Conservation (phyloP, 768 basidiomycete species). For the Dendrothele bispora region DNA sequence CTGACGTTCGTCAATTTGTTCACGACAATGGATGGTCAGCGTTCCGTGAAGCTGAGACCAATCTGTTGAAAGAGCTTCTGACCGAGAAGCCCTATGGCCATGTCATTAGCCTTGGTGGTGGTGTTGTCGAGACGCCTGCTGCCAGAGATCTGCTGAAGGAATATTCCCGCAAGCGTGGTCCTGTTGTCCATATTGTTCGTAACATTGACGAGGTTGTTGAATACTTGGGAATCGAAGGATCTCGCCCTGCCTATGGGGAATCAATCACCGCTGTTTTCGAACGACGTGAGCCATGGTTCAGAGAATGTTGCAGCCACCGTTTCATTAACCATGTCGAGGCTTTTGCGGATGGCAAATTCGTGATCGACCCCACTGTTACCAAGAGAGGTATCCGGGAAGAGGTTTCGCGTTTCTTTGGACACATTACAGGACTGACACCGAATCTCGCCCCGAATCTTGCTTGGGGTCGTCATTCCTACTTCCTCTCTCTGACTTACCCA, state of each 20-base stretch:
- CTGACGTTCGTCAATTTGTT: constrained; percentile 75
- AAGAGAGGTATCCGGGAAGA: constrained; percentile 53
- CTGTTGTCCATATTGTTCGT: constrained; percentile 84
- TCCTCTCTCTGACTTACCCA: constrained; percentile 91
- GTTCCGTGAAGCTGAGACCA: constrained; percentile 82
- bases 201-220: constrained; percentile 78
- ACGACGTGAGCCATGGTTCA: constrained; percentile 85
- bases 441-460: constrained; percentile 61
- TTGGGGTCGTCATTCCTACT: constrained; percentile 73
- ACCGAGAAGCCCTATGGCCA: constrained; percentile 54
- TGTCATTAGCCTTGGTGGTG: constrained; percentile 91
- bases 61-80: constrained; percentile 68
- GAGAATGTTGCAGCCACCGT: constrained; percentile 77
- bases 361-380: constrained; percentile 9
- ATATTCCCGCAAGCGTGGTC: constrained; percentile 60
- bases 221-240: constrained; percentile 57
- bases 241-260: constrained; percentile 90
- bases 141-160: constrained; percentile 72
- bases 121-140: constrained; percentile 83
- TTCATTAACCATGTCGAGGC: constrained; percentile 73
- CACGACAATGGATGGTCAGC: constrained; percentile 82
- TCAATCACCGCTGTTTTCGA: constrained; percentile 79
- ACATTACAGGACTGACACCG: constrained; percentile 71
- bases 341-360: constrained; percentile 18
- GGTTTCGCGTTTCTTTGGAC: constrained; percentile 82